Percentiles rank a stretch among this genome's conserved stretches.
Conservation (phyloP, 2,329 filamentous ascomycete species). For the Aureobasidium sp. region DNA sequence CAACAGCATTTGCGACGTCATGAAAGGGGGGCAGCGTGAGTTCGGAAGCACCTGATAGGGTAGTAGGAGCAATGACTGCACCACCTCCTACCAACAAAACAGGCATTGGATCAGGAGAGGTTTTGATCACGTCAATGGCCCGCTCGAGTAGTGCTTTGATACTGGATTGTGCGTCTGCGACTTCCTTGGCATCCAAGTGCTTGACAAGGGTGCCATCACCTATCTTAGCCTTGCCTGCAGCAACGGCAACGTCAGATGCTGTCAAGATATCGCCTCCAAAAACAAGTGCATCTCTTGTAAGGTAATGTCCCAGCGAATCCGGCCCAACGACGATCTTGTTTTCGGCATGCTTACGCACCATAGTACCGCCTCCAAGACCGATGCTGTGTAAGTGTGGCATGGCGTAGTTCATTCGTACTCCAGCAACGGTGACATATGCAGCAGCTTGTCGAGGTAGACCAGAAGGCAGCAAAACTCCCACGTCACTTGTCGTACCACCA, state of each 20-base stretch:
- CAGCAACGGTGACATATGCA: slow-evolving; percentile 52
- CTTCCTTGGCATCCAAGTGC: slow-evolving; percentile 13
- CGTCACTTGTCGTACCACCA: slow-evolving; percentile 57
- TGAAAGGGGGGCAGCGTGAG: slow-evolving; percentile 45
- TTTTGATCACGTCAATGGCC: slow-evolving; percentile 49
- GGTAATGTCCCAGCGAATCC: slow-evolving; percentile 46
- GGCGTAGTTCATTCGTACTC: slow-evolving; percentile 47
- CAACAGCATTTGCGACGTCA: slow-evolving; percentile 52
- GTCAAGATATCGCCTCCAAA: slow-evolving; percentile 49
- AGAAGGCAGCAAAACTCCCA: slow-evolving; percentile 49
- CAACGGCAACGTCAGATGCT: slow-evolving; percentile 44
- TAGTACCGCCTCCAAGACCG: slow-evolving; percentile 48
- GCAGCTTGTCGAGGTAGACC: slow-evolving; percentile 55
- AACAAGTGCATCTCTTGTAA: slow-evolving; percentile 39
- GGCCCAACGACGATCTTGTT: slow-evolving; percentile 43
- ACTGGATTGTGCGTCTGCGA: slow-evolving; percentile 23
- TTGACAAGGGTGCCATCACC: slow-evolving; percentile 19
- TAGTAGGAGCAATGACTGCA: slow-evolving; percentile 42
- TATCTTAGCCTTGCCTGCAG: slow-evolving; percentile 20
- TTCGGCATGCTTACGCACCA: slow-evolving; percentile 26
- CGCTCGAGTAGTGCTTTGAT: slow-evolving; percentile 43
- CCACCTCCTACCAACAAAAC: slow-evolving; percentile 52
- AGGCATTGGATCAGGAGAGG: slow-evolving; percentile 43
- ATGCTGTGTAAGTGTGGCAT: slow-evolving; percentile 44
- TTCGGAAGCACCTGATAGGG: slow-evolving; percentile 42